These are phyloP conservation scores for Boletus edulis DNA, from an alignment of 768 basidiomycete species.

Conservation along the genomic window DNA sequence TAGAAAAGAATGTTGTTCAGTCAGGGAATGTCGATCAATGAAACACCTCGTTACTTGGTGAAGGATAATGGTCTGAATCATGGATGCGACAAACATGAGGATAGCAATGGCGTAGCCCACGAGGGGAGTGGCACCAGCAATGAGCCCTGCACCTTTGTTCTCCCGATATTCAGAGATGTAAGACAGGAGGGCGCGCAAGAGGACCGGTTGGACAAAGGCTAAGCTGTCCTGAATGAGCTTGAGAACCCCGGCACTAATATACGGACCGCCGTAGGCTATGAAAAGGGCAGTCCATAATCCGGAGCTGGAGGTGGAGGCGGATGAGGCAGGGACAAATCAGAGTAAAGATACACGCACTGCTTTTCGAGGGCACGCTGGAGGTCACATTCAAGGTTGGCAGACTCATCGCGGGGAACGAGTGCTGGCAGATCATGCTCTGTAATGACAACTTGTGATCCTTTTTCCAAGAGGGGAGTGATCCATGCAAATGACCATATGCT, in stretches of 20 bases:
- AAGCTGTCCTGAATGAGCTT: conserved; percentile 81
- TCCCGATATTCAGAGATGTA: conserved; percentile 81
- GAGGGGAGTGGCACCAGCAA: conserved; percentile 35
- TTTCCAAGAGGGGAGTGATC: conserved; percentile 79
- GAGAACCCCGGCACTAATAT: conserved; percentile 54
- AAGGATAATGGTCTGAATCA: conserved; percentile 74
- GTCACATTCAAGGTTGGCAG: conserved; percentile 59
- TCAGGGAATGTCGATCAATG: background rate
- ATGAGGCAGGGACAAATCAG: background rate
- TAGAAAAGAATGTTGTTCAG: conserved; percentile 23
- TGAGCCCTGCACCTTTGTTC: conserved; percentile 32
- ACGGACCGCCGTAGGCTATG: conserved; percentile 77
- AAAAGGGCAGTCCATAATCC: conserved; percentile 73
- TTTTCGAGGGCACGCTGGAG: conserved; percentile 61
- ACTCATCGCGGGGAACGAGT: conserved; percentile 64
- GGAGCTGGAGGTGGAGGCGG: conserved; percentile 37
- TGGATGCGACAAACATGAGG: conserved; percentile 77
- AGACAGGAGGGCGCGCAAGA: conserved; percentile 72
- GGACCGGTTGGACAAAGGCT: conserved; percentile 83
- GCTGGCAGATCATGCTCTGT: conserved; percentile 86
- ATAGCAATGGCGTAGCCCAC: conserved; percentile 76
- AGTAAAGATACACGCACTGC: conserved; percentile 46
- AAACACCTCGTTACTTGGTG: conserved; percentile 57
- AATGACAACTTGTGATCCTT: conserved; percentile 63
- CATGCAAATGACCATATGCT: conserved; percentile 83